A percentile compares a stretch with the other conserved stretches of the same genome.
Evolutionary conservation across 1,284 basidiomycete genomes (phyloP).

Genomic region (Macrocybe sp.): DNA sequence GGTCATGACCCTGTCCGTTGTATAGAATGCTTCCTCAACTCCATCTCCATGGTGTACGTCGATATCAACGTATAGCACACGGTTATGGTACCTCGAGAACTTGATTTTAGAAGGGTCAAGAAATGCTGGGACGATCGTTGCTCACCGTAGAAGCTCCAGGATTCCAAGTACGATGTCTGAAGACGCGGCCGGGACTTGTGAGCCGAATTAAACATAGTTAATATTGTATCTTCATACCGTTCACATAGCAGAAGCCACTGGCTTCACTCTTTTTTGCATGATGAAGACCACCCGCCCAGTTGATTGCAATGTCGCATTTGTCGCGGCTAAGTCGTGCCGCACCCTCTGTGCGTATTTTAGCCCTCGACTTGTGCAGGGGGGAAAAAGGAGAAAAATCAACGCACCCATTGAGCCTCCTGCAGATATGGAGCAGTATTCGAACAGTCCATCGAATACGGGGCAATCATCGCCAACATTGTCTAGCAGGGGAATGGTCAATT

Average conservation of each 20-base stretch:
- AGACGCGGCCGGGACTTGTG: not conserved
- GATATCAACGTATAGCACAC: constrained; percentile 98
- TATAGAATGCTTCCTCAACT: constrained; percentile 99
- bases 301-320: constrained; percentile 98
- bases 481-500: constrained; percentile 12
- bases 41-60: constrained; percentile 99
- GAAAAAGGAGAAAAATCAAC: constrained; percentile 18
- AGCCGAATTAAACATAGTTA: not conserved
- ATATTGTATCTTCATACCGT: constrained; percentile 50
- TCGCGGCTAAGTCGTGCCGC: constrained; percentile 93
- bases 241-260: constrained; percentile 98
- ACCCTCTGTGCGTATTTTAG: constrained; percentile 62
- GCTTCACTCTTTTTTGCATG: constrained; percentile 99
- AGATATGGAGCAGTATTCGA: constrained; percentile 98
- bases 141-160: constrained; percentile 83
- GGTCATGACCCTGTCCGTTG: constrained; percentile 98
- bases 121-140: constrained; percentile 3
- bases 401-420: constrained; percentile 98
- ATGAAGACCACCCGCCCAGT: constrained; percentile 98
- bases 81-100: constrained; percentile 74
- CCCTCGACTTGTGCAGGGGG: too few relatives aligned
- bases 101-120: not conserved
- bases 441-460: constrained; percentile 96
- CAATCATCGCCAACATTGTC: constrained; percentile 81
- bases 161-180: constrained; percentile 96